phyloP scores from a whole-genome alignment of 2,329 filamentous ascomycete genomes.

The Xylaria sp. region DNA sequence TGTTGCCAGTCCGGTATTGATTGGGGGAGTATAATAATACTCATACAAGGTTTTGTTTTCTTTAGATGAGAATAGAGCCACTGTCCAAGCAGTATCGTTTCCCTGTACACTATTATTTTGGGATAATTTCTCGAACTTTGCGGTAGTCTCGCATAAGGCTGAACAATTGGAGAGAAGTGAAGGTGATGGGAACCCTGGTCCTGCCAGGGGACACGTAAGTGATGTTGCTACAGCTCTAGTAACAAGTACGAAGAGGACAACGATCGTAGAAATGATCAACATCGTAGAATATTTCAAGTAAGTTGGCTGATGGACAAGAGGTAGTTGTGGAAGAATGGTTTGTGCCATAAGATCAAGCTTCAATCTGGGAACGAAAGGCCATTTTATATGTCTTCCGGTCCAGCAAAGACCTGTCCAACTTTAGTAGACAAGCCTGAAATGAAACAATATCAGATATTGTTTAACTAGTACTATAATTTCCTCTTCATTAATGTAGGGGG shows the following conservation, averaged over 20 bases:
- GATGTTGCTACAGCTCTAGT: not conserved
- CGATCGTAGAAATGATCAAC: not conserved
- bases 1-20: conserved; percentile 34
- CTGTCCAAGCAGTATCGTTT: conserved; percentile 37
- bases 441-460: too few relatives aligned
- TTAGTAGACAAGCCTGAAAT: too few relatives aligned
- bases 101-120: conserved; percentile 1
- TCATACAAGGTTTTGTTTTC: conserved; percentile 37
- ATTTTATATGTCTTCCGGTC: not conserved
- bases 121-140: conserved; percentile 7
- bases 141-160: not conserved
- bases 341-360: not conserved
- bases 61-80: conserved; percentile 35
- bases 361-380: too few relatives aligned
- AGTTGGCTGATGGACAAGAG: not conserved
- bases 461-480: too few relatives aligned
- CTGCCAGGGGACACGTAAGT: conserved; percentile 20
- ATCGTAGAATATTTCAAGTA: not conserved
- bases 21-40: conserved; percentile 35
- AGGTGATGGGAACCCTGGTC: conserved; percentile 26
- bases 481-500: not conserved
- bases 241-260: not conserved
- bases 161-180: conserved; percentile 14
- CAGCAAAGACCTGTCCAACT: not conserved
- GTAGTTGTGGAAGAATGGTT: not conserved